These are phyloP conservation scores for Barnettozyma sp. DNA, from an alignment of 805 yeast species.

Conservation along the genomic window DNA sequence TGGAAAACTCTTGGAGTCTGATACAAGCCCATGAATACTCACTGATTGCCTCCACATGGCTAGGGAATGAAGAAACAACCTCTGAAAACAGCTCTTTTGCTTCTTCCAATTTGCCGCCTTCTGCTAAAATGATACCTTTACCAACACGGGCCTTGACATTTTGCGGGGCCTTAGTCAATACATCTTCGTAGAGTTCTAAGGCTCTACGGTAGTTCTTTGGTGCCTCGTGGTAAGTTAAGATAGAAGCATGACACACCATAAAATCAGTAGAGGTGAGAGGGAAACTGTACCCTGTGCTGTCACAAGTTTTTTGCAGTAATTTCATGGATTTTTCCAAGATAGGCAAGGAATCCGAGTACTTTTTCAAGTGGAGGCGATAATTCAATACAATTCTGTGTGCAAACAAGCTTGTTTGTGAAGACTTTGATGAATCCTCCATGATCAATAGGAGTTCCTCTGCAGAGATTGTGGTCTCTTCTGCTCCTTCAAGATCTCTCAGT, in stretches of 20 bases:
- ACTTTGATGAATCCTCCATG: conserved; percentile 45
- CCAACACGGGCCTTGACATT: conserved; percentile 69
- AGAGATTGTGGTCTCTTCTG: conserved; percentile 25
- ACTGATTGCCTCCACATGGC: conserved; percentile 50
- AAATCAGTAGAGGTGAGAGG: conserved; percentile 50
- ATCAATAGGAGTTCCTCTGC: conserved; percentile 46
- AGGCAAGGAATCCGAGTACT: conserved; percentile 56
- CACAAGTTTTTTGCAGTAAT: conserved; percentile 35
- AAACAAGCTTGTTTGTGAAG: conserved; percentile 42
- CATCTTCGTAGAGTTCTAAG: conserved; percentile 55
- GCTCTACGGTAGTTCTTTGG: conserved; percentile 85
- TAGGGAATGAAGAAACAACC: conserved; percentile 44
- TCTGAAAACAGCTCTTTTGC: conserved; percentile 49
- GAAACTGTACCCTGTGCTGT: conserved; percentile 41
- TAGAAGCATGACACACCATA: conserved; percentile 59
- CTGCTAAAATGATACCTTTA: conserved; percentile 69
- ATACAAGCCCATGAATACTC: conserved; percentile 79
- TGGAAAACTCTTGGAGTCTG: conserved; percentile 39
- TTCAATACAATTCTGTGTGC: conserved; percentile 60
- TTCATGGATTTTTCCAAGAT: conserved; percentile 43
- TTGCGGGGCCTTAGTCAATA: conserved; percentile 39
- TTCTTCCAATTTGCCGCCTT: conserved; percentile 46
- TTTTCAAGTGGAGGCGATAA: conserved; percentile 52
- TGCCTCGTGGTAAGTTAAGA: conserved; percentile 80
- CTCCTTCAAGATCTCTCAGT: conserved; percentile 19